Conservation (phyloP, 371 early-diverging fungal species). For the Rhizomucor pusillus region DNA sequence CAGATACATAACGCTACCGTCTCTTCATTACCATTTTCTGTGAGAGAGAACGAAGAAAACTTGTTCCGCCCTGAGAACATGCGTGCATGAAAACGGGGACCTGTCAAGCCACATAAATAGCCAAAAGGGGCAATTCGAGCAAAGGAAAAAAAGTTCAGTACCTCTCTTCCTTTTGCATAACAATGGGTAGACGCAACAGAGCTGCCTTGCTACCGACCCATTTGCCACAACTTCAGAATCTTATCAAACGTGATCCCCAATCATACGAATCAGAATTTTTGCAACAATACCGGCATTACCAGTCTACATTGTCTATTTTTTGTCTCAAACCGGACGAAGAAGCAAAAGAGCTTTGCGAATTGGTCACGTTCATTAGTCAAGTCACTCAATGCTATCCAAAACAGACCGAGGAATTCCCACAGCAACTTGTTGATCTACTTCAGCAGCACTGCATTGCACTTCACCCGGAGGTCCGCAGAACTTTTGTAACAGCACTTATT, state of each 20-base stretch:
- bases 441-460: slow-evolving; percentile 76
- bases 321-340: slow-evolving; percentile 85
- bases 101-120: too few relatives aligned
- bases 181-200: slow-evolving; percentile 68
- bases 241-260: slow-evolving; percentile 89
- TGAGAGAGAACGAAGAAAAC: too few relatives aligned
- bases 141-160: not conserved
- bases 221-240: slow-evolving; percentile 96
- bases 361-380: slow-evolving; percentile 87
- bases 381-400: slow-evolving; percentile 82
- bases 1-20: too few relatives aligned
- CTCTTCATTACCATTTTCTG: too few relatives aligned
- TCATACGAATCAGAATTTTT: slow-evolving; percentile 93
- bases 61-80: too few relatives aligned
- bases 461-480: slow-evolving; percentile 78
- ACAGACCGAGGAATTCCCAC: slow-evolving; percentile 75
- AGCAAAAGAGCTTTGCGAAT: slow-evolving; percentile 77
- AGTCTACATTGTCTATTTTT: slow-evolving; percentile 83
- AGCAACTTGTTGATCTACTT: slow-evolving; percentile 79
- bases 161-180: not conserved
- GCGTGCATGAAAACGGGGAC: too few relatives aligned
- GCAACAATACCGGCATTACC: slow-evolving; percentile 91
- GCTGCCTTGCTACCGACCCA: slow-evolving; percentile 77
- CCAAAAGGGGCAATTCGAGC: too few relatives aligned
- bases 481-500: slow-evolving; percentile 89